These are phyloP conservation scores for Mikania micrantha DNA, from an alignment of 129 eudicot species.

Conservation along the genomic window DNA sequence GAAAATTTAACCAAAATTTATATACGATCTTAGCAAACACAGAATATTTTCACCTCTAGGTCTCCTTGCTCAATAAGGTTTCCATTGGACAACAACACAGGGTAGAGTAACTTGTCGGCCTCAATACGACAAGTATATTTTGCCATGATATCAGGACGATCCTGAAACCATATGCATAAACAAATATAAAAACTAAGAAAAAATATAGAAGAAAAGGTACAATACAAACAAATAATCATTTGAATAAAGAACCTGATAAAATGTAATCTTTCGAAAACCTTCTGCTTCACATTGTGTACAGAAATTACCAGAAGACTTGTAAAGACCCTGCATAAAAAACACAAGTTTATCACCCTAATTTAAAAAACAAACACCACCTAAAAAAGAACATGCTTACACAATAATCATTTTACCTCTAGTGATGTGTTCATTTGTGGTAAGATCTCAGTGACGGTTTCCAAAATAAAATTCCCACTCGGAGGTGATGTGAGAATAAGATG, in stretches of 20 bases:
- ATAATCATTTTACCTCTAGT: constrained; percentile 50
- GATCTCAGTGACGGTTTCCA: constrained; percentile 75
- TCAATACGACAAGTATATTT: constrained; percentile 92
- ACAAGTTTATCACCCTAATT: neutral
- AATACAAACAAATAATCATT: neutral
- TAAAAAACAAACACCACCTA: neutral
- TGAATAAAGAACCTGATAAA: constrained; percentile 58
- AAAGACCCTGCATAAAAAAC: constrained; percentile 66
- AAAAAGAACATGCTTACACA: neutral
- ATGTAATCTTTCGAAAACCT: constrained; percentile 93
- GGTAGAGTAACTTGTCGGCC: constrained; percentile 85
- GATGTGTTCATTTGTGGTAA: constrained; percentile 82
- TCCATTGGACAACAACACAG: constrained; percentile 83
- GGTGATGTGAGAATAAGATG: constrained; percentile 65
- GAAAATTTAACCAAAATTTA: neutral
- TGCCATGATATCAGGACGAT: constrained; percentile 98
- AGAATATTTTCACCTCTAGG: constrained; percentile 52
- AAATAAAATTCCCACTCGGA: constrained; percentile 61
- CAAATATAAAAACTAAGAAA: neutral
- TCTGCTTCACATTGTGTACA: constrained; percentile 99
- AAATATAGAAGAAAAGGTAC: neutral
- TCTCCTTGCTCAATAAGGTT: constrained; percentile 93
- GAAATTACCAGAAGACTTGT: constrained; percentile 93
- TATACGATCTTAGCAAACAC: neutral
- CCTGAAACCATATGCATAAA: constrained; percentile 32